These are phyloP conservation scores for Colletotrichum acutatum DNA, from an alignment of 2,329 filamentous ascomycete species.

Conservation along the genomic window DNA sequence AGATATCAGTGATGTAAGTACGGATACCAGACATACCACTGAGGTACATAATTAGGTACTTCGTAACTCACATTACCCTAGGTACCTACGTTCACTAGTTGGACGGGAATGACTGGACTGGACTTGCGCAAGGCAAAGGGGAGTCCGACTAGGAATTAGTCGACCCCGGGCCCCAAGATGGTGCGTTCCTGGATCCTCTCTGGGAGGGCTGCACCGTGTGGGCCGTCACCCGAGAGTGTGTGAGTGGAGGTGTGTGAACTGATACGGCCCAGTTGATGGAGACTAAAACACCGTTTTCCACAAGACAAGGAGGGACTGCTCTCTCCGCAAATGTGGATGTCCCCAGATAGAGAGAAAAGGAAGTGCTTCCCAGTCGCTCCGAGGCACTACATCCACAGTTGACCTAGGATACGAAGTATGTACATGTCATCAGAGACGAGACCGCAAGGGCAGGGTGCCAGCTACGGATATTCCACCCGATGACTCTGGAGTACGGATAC, in stretches of 20 bases:
- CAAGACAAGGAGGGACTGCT: background rate
- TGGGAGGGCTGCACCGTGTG: background rate
- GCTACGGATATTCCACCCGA: background rate
- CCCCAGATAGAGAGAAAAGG: slow-evolving; percentile 13
- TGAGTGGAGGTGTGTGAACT: slow-evolving; percentile 13
- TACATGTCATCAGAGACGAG: background rate
- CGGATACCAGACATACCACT: background rate
- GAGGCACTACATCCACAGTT: background rate
- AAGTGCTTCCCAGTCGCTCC: background rate
- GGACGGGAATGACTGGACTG: background rate
- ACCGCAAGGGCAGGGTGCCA: background rate
- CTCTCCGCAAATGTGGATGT: background rate
- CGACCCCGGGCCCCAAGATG: background rate
- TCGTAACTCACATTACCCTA: too few species aligned
- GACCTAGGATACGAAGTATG: background rate
- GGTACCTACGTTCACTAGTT: too few species aligned
- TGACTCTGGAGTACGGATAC: background rate
- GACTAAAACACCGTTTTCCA: slow-evolving; percentile 21
- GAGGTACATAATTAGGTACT: background rate
- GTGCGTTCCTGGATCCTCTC: slow-evolving; percentile 1
- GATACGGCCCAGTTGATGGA: slow-evolving; percentile 9
- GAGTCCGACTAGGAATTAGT: background rate
- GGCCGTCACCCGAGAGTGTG: background rate
- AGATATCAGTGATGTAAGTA: slow-evolving; percentile 17
- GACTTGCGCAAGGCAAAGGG: background rate